Evolutionary conservation across 352 stramenopile genomes (phyloP), one percentile per base, ranked within the genome.

Genomic region (Chloridella minuta): DNA sequence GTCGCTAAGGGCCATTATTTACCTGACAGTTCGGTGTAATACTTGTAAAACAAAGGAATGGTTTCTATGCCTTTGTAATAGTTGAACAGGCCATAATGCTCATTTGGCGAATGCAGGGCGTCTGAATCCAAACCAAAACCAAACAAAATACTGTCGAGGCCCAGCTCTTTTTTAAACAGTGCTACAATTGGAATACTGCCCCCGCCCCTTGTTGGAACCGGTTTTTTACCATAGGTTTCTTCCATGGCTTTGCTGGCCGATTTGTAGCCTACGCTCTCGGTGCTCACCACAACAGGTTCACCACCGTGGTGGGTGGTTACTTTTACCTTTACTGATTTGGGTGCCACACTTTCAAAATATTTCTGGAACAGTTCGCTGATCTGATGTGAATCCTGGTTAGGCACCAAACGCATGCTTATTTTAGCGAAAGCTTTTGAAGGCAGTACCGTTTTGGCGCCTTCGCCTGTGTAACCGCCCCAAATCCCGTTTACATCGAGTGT

Each of bases 11-110:
- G 10, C n/a, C 40, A 66, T 66, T 66, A 66, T 66, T 66, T 66
- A 18, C 10, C 10, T n/a, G 40, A 66, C 10, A n/a, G n/a, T 66
- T 66, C 10, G n/a, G 40, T 66, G 40, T 18, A 66, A n/a, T 66
- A 66, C n/a, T 66, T 66, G n/a, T 66, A 66, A 66, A 66, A 66
- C 40, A 66, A 66, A 66, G 40, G 40, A 66, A 66, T 66, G 40
- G 40, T 66, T 66, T 66, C 40, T 18, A 66, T 66, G 40, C 40
- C 40, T 66, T 66, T 66, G 40, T 66, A 66, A 66, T 66, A 66
- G n/a, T 66, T 66, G n/a, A 66, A 66, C 40, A 66, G n/a, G n/a
- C 40, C 40, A 66, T 66, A 66, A 66, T 66, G 40, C n/a, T 66
- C 40, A 66, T 66, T 66, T 66, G 40, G 40, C 10, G 40, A 66